Conservation (phyloP, 768 basidiomycete species). For the Chiua virens region DNA sequence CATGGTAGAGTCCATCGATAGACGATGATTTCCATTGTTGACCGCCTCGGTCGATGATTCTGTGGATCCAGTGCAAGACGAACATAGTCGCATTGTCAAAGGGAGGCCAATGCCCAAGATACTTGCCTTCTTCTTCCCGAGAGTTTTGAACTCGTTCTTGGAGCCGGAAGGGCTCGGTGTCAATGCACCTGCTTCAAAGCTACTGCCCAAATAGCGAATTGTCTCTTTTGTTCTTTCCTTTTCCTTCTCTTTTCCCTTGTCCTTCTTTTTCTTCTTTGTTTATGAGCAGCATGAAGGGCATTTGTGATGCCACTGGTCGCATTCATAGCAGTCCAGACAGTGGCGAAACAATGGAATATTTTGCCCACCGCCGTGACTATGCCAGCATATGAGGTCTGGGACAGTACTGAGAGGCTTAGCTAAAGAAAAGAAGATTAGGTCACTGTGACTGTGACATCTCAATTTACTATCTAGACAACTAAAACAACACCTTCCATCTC, state of each 20-base stretch:
- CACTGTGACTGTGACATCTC: too few relatives aligned
- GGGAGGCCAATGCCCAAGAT: slow-evolving; percentile 65
- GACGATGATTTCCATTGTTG: slow-evolving; percentile 11
- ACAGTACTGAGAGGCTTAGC: slow-evolving; percentile 56
- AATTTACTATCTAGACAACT: too few relatives aligned
- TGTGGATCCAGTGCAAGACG: slow-evolving; percentile 34
- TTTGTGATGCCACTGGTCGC: slow-evolving; percentile 52
- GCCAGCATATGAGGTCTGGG: slow-evolving; percentile 50
- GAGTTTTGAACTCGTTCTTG: slow-evolving; percentile 31
- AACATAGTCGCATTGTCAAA: slow-evolving; percentile 49
- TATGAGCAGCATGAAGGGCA: slow-evolving; percentile 62
- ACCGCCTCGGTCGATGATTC: slow-evolving; percentile 33
- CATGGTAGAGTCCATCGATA: slow-evolving; percentile 34
- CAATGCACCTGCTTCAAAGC: slow-evolving; percentile 65
- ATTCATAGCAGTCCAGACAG: slow-evolving; percentile 80
- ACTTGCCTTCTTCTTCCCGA: slow-evolving; percentile 58
- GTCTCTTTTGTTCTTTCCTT: slow-evolving; percentile 35
- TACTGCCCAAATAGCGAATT: slow-evolving; percentile 53
- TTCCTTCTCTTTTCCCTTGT: slow-evolving; percentile 36
- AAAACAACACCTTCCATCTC: too few relatives aligned
- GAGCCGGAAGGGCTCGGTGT: slow-evolving; percentile 35
- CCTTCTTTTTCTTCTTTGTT: slow-evolving; percentile 40
- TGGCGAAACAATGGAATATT: slow-evolving; percentile 66
- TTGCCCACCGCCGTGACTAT: slow-evolving; percentile 64
- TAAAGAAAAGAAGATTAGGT: slow-evolving; percentile 27